Conservation (phyloP, 805 yeast genomes). For the Kodamaea fukazawae region DNA sequence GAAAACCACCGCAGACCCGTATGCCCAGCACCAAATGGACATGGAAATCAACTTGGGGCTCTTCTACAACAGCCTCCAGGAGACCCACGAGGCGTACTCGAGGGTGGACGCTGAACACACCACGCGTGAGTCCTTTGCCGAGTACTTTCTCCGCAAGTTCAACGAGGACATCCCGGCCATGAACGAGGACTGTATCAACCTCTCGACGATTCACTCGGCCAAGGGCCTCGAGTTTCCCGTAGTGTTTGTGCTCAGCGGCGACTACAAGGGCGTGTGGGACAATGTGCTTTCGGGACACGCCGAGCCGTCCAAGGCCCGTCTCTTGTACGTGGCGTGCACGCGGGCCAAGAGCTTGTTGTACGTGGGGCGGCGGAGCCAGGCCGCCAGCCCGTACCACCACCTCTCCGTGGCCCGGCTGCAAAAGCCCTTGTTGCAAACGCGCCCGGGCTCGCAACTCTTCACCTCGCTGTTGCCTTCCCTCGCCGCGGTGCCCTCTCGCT, state of each 20-base stretch:
- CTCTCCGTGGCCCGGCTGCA: no score
- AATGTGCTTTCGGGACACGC: slow-evolving; percentile 3
- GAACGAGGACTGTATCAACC: slow-evolving; percentile 38
- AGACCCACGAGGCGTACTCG: slow-evolving; percentile 14
- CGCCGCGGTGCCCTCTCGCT: no score
- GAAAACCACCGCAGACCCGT: no score
- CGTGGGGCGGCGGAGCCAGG: slow-evolving; percentile 2
- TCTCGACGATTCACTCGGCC: slow-evolving; percentile 71
- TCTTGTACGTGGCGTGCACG: slow-evolving; percentile 65
- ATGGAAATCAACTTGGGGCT: slow-evolving; percentile 16
- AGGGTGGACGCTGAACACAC: slow-evolving; percentile 1
- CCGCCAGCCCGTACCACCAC: no score
- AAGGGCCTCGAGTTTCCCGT: slow-evolving; percentile 74
- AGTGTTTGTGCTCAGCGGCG: slow-evolving; percentile 46
- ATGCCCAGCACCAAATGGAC: slow-evolving; percentile 6
- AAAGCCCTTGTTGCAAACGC: no score
- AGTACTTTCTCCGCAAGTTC: slow-evolving; percentile 41
- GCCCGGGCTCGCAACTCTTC: no score
- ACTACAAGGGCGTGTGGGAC: slow-evolving; percentile 6
- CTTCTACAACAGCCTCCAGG: slow-evolving; percentile 22
- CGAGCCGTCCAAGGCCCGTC: slow-evolving; percentile 34
- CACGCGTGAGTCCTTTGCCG: slow-evolving; percentile 26
- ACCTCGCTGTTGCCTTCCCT: no score
- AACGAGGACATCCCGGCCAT: slow-evolving; percentile 31
- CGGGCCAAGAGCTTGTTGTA: slow-evolving; percentile 54